A percentile compares a stretch with the other conserved stretches of the same genome.
Conservation (phyloP, 352 stramenopile species). For the Pythium brachiatum region DNA sequence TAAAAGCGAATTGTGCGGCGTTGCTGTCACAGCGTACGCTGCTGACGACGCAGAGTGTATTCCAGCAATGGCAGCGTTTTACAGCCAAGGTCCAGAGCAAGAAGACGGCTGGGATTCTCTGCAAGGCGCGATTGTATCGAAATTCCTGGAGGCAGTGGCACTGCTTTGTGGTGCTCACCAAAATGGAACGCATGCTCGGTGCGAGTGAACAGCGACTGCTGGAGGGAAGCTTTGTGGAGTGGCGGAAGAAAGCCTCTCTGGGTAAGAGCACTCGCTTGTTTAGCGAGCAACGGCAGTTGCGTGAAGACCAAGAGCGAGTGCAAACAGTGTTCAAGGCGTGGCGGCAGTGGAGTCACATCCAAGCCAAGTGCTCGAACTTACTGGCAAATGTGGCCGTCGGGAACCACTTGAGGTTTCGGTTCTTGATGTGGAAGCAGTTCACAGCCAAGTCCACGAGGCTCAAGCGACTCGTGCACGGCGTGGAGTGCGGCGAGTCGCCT, state of each 20-base stretch:
- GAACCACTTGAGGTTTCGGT: constrained; percentile 44
- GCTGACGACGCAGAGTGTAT: constrained; percentile 30
- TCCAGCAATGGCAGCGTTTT: constrained; percentile 32
- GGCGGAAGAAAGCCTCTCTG: constrained; percentile 34
- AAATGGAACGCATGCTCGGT: constrained; percentile 51
- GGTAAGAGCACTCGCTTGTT: constrained; percentile 28
- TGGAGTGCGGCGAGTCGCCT: not conserved
- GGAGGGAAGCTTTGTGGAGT: constrained; percentile 37
- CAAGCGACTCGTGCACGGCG: constrained; percentile 15
- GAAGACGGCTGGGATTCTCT: constrained; percentile 16
- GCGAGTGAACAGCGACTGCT: constrained; percentile 24
- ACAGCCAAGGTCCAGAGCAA: constrained; percentile 15
- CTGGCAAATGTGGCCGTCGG: constrained; percentile 35
- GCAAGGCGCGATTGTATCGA: constrained; percentile 1
- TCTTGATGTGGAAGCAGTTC: constrained; percentile 52
- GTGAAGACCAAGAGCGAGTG: not conserved
- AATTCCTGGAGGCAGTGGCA: constrained; percentile 34
- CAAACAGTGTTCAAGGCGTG: constrained; percentile 31
- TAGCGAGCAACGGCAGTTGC: constrained; percentile 5
- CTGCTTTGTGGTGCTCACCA: constrained; percentile 41
- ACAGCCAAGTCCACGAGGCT: constrained; percentile 28
- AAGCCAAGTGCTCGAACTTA: constrained; percentile 33
- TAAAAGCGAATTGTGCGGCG: constrained; percentile 25
- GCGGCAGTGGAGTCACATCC: constrained; percentile 30
- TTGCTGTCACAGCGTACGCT: constrained; percentile 31